Base-by-base conservation (phyloP, 1,139 yeast genomes). In the Suhomyces anneliseae region DNA sequence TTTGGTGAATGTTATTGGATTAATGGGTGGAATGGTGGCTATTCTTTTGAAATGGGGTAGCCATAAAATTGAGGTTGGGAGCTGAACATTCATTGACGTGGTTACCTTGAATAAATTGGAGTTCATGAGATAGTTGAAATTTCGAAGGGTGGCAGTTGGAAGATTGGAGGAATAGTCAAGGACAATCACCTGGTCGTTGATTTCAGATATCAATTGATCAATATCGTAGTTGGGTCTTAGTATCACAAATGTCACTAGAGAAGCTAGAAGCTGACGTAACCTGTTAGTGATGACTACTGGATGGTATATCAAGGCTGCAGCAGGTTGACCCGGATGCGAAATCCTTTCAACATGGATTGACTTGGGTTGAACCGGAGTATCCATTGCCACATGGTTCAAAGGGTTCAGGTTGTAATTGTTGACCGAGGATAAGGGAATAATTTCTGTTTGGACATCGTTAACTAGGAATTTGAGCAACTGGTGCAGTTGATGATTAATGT, bases 1-100 rank as follows among this genome's bases (percentile, higher is more conserved):
- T 1, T 5, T 27, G 9, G 32, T 27, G n/a, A 19, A 4, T 2
- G 10, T 19, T 1, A 41, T 27, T 6, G 33, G 46, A 8, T 39
- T 42, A 10, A 27, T 34, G 7, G 36, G 34, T 4, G 42, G 44
- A 27, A 43, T 32, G 36, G n/a, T 42, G 7, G 48, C 43, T 4
- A 38, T 19, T 3, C 57, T 54, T 41, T 44, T 53, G 34, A 61
- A 51, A 40, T 42, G 42, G 0, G 68, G 68, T 9, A 64, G 46
- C 68, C 66, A 63, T 10, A 62, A 52, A 6, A 58, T 40, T 7
- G 53, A 27, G 2, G 42, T 33, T 0, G 58, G 53, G 11, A 47
- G 27, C 4, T 3, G 27, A 14, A 12, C 38, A 31, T 26, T 37
- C 29, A 10, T 11, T 8, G 31, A 8, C 8, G 8, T 10, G 9